Evolutionary conservation across 441 rosid genomes (phyloP).

Genomic region (Daphne laureola): DNA sequence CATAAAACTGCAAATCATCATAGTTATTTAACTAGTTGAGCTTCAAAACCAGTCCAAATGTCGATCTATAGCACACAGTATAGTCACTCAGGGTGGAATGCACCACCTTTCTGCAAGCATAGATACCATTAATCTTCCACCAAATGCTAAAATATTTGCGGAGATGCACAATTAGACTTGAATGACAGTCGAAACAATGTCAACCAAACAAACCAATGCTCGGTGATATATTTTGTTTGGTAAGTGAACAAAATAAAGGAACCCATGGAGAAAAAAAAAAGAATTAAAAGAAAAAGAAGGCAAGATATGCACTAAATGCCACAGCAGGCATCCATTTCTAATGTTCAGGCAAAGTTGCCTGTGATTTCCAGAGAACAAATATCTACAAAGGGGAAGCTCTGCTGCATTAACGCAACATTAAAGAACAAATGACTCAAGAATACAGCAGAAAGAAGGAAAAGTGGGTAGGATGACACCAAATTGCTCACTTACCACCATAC

Average conservation of each 20-base stretch:
- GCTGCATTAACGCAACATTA: constrained; percentile 36
- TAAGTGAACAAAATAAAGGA: background rate
- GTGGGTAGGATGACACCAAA: constrained; percentile 34
- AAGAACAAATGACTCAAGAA: constrained; percentile 25
- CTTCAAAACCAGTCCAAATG: too few species aligned
- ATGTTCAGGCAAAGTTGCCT: constrained; percentile 29
- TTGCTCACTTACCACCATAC: constrained; percentile 48
- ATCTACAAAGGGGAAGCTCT: constrained; percentile 51
- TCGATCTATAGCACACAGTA: too few species aligned
- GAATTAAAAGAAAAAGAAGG: constrained; percentile 6
- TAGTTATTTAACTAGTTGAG: too few species aligned
- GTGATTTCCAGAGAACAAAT: constrained; percentile 46
- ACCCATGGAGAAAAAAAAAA: constrained; percentile 9
- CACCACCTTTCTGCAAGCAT: too few species aligned
- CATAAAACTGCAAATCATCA: too few species aligned
- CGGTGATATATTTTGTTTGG: constrained; percentile 23
- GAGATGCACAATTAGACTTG: constrained; percentile 15
- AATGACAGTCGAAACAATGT: constrained; percentile 19
- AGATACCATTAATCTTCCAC: too few species aligned
- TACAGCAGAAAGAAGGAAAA: constrained; percentile 24
- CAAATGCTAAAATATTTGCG: too few species aligned
- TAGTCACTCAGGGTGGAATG: too few species aligned
- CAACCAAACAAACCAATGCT: constrained; percentile 22
- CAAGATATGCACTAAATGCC: constrained; percentile 28
- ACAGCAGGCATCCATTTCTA: constrained; percentile 14